These are phyloP conservation scores for Pyrenopolyporus hunteri DNA, from an alignment of 495 filamentous ascomycete genomes.

Conservation along the genomic window DNA sequence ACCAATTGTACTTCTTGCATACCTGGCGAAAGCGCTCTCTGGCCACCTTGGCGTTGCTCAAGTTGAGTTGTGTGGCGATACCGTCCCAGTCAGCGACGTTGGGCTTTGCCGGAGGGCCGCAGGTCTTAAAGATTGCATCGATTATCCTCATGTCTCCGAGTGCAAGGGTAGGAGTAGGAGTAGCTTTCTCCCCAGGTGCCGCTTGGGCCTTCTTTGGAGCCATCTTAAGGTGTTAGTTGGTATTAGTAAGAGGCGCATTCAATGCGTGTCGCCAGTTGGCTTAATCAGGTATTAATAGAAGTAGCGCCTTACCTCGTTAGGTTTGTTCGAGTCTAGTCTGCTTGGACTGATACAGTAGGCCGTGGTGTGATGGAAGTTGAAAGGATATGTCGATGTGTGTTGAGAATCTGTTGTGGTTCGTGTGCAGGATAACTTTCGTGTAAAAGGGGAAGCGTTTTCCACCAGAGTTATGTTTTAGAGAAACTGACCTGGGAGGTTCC, in stretches of 20 bases:
- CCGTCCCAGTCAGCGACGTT: conserved; percentile 15
- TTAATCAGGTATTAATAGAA: neutral
- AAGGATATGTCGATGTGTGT: too few relatives aligned
- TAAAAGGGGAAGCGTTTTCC: too few relatives aligned
- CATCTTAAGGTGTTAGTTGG: neutral
- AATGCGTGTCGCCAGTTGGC: too few relatives aligned
- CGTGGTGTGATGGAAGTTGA: neutral
- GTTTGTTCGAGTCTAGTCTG: neutral
- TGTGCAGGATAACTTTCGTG: too few relatives aligned
- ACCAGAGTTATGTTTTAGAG: too few relatives aligned
- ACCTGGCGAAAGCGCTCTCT: conserved; percentile 30
- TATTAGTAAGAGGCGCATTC: too few relatives aligned
- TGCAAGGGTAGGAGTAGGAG: too few relatives aligned
- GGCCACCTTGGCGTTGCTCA: conserved; percentile 17
- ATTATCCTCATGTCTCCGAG: too few relatives aligned
- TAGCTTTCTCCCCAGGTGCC: neutral
- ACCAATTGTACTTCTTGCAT: conserved; percentile 31
- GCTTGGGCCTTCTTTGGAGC: neutral
- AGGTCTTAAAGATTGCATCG: conserved; percentile 29
- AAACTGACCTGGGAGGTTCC: too few relatives aligned
- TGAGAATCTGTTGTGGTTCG: too few relatives aligned
- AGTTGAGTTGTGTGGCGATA: conserved; percentile 7
- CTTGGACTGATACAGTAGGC: neutral
- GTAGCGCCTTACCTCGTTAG: neutral
- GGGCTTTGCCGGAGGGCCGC: conserved; percentile 6